Conservation (phyloP, 2,329 filamentous ascomycete genomes). For the Zalaria obscura region DNA sequence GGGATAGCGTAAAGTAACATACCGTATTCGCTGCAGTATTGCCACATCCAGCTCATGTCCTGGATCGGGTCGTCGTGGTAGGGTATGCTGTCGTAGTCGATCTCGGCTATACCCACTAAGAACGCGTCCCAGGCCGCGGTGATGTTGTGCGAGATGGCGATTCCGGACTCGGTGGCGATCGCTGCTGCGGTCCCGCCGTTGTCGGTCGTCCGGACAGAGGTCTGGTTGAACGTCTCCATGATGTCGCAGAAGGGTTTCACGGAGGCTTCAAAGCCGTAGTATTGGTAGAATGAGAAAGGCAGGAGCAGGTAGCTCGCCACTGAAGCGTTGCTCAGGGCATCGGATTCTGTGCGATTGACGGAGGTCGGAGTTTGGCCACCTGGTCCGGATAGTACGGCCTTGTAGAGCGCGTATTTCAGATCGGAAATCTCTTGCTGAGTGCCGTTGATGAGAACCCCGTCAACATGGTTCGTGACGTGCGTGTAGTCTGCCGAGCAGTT, state of each 20-base stretch:
- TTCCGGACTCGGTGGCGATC: constrained; percentile 9
- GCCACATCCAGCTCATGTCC: constrained; percentile 8
- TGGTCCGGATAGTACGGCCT: constrained; percentile 4
- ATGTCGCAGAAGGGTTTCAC: constrained; percentile 7
- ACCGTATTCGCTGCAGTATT: constrained; percentile 4
- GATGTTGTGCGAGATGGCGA: constrained; percentile 8
- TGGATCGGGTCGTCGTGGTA: constrained; percentile 6
- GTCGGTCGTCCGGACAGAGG: constrained; percentile 5
- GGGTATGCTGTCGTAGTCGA: constrained; percentile 7
- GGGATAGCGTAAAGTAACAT: too few species aligned
- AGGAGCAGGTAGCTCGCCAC: constrained; percentile 4
- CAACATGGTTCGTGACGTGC: constrained; percentile 7
- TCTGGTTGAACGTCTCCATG: constrained; percentile 9
- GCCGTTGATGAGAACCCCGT: constrained; percentile 8
- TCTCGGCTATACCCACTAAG: constrained; percentile 7
- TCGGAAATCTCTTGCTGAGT: constrained; percentile 6
- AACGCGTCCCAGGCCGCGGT: constrained; percentile 6
- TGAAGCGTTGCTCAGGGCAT: constrained; percentile 4
- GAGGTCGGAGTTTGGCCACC: constrained; percentile 3
- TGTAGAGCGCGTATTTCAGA: constrained; percentile 8
- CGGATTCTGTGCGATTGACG: constrained; percentile 4
- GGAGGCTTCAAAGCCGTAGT: not conserved
- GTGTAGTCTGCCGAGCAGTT: constrained; percentile 9
- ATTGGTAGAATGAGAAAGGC: constrained; percentile 1
- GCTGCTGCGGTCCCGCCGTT: constrained; percentile 7